Evolutionary conservation across 2,329 filamentous ascomycete species (phyloP).

Genomic region (Colletotrichum magnum): DNA sequence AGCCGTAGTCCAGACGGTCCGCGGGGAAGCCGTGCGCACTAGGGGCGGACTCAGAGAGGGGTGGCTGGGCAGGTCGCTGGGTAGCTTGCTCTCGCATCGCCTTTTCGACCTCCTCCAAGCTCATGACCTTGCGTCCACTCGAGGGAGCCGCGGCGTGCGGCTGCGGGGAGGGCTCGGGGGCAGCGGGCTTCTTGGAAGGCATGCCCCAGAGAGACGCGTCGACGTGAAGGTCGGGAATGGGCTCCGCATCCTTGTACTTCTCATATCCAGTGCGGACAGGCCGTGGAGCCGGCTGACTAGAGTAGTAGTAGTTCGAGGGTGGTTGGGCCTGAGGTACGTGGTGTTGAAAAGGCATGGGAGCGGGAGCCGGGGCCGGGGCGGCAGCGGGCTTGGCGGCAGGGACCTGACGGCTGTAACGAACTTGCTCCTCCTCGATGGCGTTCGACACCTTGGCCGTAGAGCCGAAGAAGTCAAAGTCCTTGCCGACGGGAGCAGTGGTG

Average conservation of each 20-base stretch:
- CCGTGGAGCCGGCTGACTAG: conserved; percentile 53
- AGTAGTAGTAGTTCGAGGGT: conserved; percentile 48
- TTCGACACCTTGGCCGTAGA: conserved; percentile 89
- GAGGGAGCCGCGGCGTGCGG: conserved; percentile 49
- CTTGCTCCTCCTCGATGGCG: conserved; percentile 91
- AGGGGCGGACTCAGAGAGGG: conserved; percentile 50
- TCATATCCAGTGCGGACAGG: conserved; percentile 89
- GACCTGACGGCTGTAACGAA: conserved; percentile 83
- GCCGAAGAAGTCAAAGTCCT: conserved; percentile 97
- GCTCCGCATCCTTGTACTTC: conserved; percentile 84
- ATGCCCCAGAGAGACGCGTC: conserved; percentile 95
- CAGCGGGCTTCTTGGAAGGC: conserved; percentile 68
- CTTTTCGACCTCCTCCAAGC: conserved; percentile 95
- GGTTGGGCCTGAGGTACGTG: conserved; percentile 43
- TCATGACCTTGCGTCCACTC: conserved; percentile 84
- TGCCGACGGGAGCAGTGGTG: conserved; percentile 74
- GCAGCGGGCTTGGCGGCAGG: conserved; percentile 62
- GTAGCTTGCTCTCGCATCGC: conserved; percentile 83
- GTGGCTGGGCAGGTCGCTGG: conserved; percentile 55
- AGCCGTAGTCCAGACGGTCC: conserved; percentile 35
- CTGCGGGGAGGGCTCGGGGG: conserved; percentile 47
- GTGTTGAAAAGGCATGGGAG: conserved; percentile 47
- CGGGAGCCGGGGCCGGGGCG: conserved; percentile 50
- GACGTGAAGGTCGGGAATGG: conserved; percentile 90
- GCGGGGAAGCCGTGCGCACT: conserved; percentile 45